Base-by-base conservation (phyloP, 345 rosid genomes). In the Clausena lansium region DNA sequence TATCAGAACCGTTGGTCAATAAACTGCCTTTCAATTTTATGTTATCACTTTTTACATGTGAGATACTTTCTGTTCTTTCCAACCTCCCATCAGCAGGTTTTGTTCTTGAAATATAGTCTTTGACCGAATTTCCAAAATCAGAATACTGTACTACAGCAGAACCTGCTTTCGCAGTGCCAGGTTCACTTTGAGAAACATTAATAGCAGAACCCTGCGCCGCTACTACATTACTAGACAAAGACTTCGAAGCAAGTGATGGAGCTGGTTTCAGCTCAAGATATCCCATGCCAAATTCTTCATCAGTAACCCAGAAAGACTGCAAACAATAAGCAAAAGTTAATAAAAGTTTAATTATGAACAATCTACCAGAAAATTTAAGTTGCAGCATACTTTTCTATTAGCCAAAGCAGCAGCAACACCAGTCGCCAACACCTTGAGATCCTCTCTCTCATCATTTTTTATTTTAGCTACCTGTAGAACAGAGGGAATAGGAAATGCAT, bases 211-310 rank as follows among this genome's bases (percentile, higher is more conserved):
- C 93, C 69, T 89, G 91, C 28, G 82, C 83, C 57, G 86, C 65
- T 57, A 79, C 79, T 62, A 75, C 32, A 74, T 76, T 86, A 75
- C 85, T 73, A 75, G 88, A 75, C 33, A 82, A 54, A 80, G 91
- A 87, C 86, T 89, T 94, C 66, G 91, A 77, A 71, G 90, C 85
- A 67, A 85, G 82, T 14, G 92, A 78, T 62, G 92, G 89, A 77
- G 89, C 89, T 75, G 94, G 91, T 85, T 91, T 97, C 67, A 91
- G 82, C 77, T 97, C 98, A 72, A 97, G 91, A 82, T 89, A 94
- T 81, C 99, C 99, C 99, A 93, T 93, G 81, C 98, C 96, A 87
- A 94, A 97, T 85, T 97, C 99, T 85, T 97, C 99, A 82, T 97
- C 99, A 0, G 99, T 94, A 59, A 97, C 96, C 99, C 99, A 97